Conservation (phyloP, 345 rosid species). For the Pugionium cornutum region DNA sequence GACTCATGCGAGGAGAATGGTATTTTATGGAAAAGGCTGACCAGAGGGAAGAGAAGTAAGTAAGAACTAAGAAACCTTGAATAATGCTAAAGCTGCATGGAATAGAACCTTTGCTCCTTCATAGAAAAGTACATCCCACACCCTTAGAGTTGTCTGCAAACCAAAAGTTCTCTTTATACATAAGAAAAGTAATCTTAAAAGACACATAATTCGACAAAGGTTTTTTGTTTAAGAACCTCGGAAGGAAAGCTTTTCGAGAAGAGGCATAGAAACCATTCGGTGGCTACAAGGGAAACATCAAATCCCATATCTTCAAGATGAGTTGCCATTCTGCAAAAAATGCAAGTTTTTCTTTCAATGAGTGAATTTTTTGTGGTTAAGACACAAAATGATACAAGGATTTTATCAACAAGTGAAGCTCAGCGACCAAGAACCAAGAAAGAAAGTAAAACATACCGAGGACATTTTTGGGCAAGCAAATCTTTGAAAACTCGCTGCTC, state of each 20-base stretch:
- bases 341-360: not conserved
- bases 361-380: not conserved
- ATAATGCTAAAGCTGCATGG: constrained; percentile 95
- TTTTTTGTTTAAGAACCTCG: constrained; percentile 53
- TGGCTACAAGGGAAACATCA: constrained; percentile 97
- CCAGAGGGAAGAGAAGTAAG: constrained; percentile 14
- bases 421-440: constrained; percentile 2
- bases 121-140: constrained; percentile 97
- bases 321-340: constrained; percentile 67
- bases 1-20: not conserved
- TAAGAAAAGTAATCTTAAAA: not conserved
- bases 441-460: constrained; percentile 51
- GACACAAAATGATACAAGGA: not conserved
- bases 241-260: constrained; percentile 99
- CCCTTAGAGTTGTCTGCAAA: constrained; percentile 86
- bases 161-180: constrained; percentile 5
- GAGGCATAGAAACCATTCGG: constrained; percentile 99
- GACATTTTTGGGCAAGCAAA: constrained; percentile 80
- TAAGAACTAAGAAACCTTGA: constrained; percentile 56
- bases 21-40: not conserved
- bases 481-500: constrained; percentile 98
- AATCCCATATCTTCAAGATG: constrained; percentile 91
- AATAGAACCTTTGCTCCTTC: constrained; percentile 99
- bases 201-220: not conserved
- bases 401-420: not conserved